A percentile compares a stretch with the other conserved stretches of the same genome.
phyloP scores from a whole-genome alignment of 805 yeast genomes.

The Wickerhamiella sergipiensis region DNA sequence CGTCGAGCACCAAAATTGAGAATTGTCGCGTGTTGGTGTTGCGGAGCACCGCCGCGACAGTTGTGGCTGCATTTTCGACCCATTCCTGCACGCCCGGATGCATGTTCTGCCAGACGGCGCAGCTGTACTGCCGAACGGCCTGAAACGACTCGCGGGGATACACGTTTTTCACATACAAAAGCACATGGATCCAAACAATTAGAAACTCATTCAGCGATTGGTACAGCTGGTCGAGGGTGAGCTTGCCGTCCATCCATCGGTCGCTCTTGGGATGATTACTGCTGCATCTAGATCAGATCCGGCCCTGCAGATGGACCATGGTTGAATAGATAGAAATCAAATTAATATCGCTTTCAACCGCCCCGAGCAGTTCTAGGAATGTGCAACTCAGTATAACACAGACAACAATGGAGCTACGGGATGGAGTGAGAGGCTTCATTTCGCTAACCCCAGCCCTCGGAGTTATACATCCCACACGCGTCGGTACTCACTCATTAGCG shows the following conservation, averaged over 20 bases:
- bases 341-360: no score
- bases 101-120: slow-evolving; percentile 31
- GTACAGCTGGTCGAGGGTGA: slow-evolving; percentile 12
- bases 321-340: no score
- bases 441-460: background rate
- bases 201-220: slow-evolving; percentile 34
- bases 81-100: slow-evolving; percentile 36
- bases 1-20: background rate
- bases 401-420: background rate
- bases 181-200: slow-evolving; percentile 38
- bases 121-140: slow-evolving; percentile 29
- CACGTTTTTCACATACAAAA: slow-evolving; percentile 38
- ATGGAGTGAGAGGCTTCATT: no score
- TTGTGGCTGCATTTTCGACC: slow-evolving; percentile 27
- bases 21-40: background rate
- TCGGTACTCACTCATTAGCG: background rate
- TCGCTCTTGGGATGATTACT: background rate
- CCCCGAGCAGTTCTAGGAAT: no score
- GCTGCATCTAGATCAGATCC: background rate
- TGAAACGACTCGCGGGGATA: slow-evolving; percentile 42
- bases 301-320: no score
- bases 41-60: slow-evolving; percentile 16
- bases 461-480: background rate
- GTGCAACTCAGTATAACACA: no score
- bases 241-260: background rate